Base-by-base conservation (phyloP, 1,284 basidiomycete genomes). In the Sanghuangporus sanghuang region DNA sequence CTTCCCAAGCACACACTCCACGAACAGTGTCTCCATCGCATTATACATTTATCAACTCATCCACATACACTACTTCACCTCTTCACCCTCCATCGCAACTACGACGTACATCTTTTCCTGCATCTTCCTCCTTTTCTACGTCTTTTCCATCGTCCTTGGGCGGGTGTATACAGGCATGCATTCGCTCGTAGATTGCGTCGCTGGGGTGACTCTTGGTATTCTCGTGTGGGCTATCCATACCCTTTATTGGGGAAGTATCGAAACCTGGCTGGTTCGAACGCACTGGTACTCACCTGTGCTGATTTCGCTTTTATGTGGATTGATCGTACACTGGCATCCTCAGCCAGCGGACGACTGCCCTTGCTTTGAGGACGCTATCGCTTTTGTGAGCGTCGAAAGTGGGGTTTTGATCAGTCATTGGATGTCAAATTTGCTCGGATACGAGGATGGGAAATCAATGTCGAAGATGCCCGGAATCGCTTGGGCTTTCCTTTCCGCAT, bases 301-400 rank as follows among this genome's bases (percentile, higher is more conserved):
- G 21, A 75, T 89, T 36, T 78, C 93, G 12, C 84, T 89, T 0
- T 69, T 90, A 35, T 82, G 85, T 59, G 78, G 96, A 8, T 77
- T 93, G 1, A 76, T 93, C 50, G 90, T 97, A 5, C 90, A 95
- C 72, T 83, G 90, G 67, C 96, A 98, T 73, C 95, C 96, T 0
- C 91, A 95, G 71, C 93, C 93, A 0, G 88, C 97, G 1, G 95
- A 98, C 66, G 94, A 97, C 71, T 98, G 96, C 71, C 97, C 96
- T 0, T 98, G 96, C 76, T 99, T 98, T 74, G 96, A 98, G 74
- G 96, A 99, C 71, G 93, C 95, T 4, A 96, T 98, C 61, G 95
- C 96, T 0, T 92, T 96, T 69, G 77, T 93, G 23, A 89, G 92
- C 11, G 95, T 96, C 50, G 81, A 93, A 14, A 80, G 92, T 59